phyloP scores from a whole-genome alignment of 2,329 filamentous ascomycete species.

The Claviceps lovelessii region DNA sequence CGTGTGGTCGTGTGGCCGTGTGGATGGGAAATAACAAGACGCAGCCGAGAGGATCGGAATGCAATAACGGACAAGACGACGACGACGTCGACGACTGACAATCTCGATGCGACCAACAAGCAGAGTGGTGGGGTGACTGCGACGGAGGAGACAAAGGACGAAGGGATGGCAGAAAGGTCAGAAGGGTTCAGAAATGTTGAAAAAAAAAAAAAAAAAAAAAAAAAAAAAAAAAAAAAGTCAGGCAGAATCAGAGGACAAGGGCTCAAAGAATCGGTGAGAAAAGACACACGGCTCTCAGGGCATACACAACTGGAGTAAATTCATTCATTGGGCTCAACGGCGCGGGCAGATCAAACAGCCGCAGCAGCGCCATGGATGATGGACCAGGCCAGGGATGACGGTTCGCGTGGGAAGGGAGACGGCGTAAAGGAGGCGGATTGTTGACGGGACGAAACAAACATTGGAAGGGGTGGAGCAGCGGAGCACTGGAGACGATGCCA shows the following conservation, averaged over 20 bases:
- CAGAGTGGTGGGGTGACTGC: neutral
- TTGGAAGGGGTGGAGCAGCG: neutral
- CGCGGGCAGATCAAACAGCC: no score
- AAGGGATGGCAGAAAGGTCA: neutral
- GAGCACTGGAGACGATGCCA: neutral
- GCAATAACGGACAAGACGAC: neutral
- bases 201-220: neutral
- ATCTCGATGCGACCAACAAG: neutral
- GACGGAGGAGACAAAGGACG: neutral
- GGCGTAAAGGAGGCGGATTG: neutral
- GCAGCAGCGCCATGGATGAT: no score
- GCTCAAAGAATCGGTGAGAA: neutral
- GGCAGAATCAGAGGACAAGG: neutral
- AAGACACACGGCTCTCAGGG: neutral
- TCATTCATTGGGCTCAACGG: neutral
- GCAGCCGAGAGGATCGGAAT: neutral
- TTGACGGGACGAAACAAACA: neutral
- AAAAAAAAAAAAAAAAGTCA: no score
- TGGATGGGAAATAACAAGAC: neutral
- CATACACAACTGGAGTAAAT: neutral
- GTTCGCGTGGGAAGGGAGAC: neutral
- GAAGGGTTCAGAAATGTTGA: neutral
- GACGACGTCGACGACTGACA: neutral
- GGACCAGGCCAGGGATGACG: neutral
- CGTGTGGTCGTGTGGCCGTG: no score